Base-by-base conservation (phyloP, 805 yeast genomes). In the Torulaspora indica region DNA sequence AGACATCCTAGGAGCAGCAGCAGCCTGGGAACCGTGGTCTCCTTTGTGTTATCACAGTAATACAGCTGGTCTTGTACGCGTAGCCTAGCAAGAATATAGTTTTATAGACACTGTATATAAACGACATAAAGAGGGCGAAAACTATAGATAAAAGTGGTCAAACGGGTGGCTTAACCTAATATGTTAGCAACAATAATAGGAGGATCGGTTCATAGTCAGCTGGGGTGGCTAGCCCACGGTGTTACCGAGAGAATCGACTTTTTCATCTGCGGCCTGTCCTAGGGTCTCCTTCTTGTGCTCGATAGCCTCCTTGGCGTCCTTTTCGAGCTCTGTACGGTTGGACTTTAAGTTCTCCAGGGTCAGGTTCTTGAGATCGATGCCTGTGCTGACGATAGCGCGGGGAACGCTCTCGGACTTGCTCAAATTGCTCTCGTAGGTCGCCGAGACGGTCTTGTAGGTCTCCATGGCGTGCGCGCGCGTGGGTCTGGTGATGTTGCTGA, bases 361-460 rank as follows among this genome's bases (percentile, higher is more conserved):
- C 37, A 51, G 25, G 18, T 51, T 51, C 43, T 63, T 64, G 15
- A 63, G 40, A 18, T 63, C 66, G 20, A 55, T 47, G 18, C 68
- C 65, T 2, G 68, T 63, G 22, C 59, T 50, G 9, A 61, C 55
- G 14, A 63, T 44, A 3, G 68, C 68, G 18, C 56, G 56, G 28
- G 68, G 67, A 12, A 63, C 54, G 31, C 60, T 58, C 31, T 60
- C 63, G 23, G 57, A 46, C 42, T 58, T 57, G 43, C 38, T 53
- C 34, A 56, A 43, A 24, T 60, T 61, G 33, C 51, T 49, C 41
- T 61, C 66, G 43, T 61, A 61, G 24, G 52, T 51, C 2, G 52
- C 47, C 1, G 64, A 54, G 8, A 61, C 63, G 9, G 59, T 52
- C 45, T 61, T 58, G 42, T 58, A 61, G 3, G 57, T 52, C 15